These are phyloP conservation scores for Linnemannia zychae DNA, from an alignment of 192 early-diverging fungal genomes.

Conservation along the genomic window DNA sequence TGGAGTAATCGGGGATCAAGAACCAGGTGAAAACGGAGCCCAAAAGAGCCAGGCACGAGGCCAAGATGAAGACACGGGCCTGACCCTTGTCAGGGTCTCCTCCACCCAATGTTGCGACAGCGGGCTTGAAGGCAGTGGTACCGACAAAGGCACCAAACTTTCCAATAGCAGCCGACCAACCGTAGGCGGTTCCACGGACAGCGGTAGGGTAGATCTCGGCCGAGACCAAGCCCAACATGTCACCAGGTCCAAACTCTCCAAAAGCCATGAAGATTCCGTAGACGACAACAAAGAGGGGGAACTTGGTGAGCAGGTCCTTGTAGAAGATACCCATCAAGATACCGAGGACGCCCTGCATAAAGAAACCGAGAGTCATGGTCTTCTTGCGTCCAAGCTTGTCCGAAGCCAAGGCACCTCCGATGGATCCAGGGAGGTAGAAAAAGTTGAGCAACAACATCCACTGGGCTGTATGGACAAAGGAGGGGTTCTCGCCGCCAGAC, in stretches of 20 bases:
- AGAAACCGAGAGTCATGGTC: conserved; percentile 63
- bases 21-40: conserved; percentile 47
- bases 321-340: conserved; percentile 62
- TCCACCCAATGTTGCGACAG: conserved; percentile 35
- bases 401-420: conserved; percentile 58
- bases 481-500: conserved; percentile 6
- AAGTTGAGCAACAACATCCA: conserved; percentile 62
- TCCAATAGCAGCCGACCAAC: conserved; percentile 58
- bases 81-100: conserved; percentile 48
- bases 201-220: conserved; percentile 63
- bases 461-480: conserved; percentile 48
- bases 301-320: conserved; percentile 41
- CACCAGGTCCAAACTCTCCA: conserved; percentile 62
- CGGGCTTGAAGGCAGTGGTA: conserved; percentile 57
- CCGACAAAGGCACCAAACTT: conserved; percentile 44
- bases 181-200: conserved; percentile 61
- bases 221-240: conserved; percentile 49
- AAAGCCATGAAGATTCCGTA: conserved; percentile 66
- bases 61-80: conserved; percentile 58
- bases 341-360: conserved; percentile 59
- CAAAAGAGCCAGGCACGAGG: conserved; percentile 56
- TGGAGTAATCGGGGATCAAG: conserved; percentile 60
- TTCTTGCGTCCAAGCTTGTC: conserved; percentile 66
- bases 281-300: conserved; percentile 63
- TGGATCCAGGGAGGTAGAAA: conserved; percentile 65